A percentile compares a stretch with the other conserved stretches of the same genome.
Conservation (phyloP, 176 grass and related monocot species). For the Cenchrus americanus region DNA sequence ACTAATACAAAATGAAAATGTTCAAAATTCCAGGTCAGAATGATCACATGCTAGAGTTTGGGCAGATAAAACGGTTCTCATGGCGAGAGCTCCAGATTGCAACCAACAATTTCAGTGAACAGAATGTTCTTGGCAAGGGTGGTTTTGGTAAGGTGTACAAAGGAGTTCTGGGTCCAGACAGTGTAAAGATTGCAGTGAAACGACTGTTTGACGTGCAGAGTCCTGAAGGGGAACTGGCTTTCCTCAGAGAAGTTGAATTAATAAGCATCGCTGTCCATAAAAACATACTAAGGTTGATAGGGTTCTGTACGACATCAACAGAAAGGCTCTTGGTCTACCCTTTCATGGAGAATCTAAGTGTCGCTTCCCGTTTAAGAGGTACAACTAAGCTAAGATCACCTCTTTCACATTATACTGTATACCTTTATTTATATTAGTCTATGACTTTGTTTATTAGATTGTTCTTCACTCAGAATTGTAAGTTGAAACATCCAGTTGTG, state of each 20-base stretch:
- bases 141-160: constrained; percentile 95
- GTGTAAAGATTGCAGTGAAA: constrained; percentile 72
- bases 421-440: constrained; percentile 12
- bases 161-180: constrained; percentile 67
- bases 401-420: constrained; percentile 8
- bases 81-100: constrained; percentile 83
- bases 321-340: constrained; percentile 93
- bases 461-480: constrained; percentile 26
- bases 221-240: constrained; percentile 65
- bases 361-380: constrained; percentile 87
- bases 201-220: constrained; percentile 50
- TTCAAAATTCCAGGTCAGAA: constrained; percentile 59
- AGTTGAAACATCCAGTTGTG: constrained; percentile 11
- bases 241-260: constrained; percentile 84
- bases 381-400: constrained; percentile 15
- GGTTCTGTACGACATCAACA: constrained; percentile 71
- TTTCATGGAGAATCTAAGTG: constrained; percentile 92
- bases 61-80: constrained; percentile 85
- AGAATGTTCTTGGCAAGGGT: constrained; percentile 80
- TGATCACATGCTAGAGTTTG: constrained; percentile 71
- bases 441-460: constrained; percentile 5
- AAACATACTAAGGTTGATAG: constrained; percentile 87
- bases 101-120: constrained; percentile 71
- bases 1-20: constrained; percentile 16
- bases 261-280: constrained; percentile 93